Evolutionary conservation across 1,284 basidiomycete species (phyloP).

Genomic region (Fomitopsis pinicola): DNA sequence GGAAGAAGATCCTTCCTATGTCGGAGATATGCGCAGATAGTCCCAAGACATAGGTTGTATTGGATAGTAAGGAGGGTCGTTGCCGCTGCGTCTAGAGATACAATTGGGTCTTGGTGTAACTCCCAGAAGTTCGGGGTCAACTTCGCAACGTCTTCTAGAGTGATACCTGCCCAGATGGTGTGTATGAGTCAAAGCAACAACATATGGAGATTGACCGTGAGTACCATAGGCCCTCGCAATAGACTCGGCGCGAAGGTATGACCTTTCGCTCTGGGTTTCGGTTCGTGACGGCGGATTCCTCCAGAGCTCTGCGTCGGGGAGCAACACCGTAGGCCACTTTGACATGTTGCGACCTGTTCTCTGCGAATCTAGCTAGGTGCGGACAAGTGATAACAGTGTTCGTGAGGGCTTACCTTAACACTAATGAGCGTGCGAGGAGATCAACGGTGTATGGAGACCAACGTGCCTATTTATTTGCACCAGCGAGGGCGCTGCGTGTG

Average conservation of each 20-base stretch:
- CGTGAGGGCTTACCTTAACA: too few relatives aligned
- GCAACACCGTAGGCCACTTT: too few relatives aligned
- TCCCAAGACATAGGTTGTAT: constrained; percentile 36
- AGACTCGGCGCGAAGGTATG: neutral
- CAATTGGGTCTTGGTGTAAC: constrained; percentile 33
- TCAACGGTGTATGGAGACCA: too few relatives aligned
- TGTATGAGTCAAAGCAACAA: neutral
- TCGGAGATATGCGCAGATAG: constrained; percentile 22
- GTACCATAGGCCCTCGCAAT: neutral
- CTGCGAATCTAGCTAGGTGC: too few relatives aligned
- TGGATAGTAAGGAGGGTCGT: constrained; percentile 37
- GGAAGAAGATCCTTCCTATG: constrained; percentile 20
- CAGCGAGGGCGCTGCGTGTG: too few relatives aligned
- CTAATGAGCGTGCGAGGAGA: too few relatives aligned
- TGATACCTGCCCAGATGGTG: constrained; percentile 21
- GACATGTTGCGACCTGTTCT: too few relatives aligned
- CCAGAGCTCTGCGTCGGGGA: too few relatives aligned
- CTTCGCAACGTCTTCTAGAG: constrained; percentile 28
- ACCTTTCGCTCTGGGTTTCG: neutral
- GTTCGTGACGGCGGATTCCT: too few relatives aligned
- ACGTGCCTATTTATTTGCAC: too few relatives aligned
- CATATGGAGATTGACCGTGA: neutral
- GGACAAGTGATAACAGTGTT: too few relatives aligned
- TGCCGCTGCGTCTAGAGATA: constrained; percentile 32
- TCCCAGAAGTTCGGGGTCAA: constrained; percentile 35